A percentile compares a stretch with the other conserved stretches of the same genome.
Conservation (phyloP, 768 basidiomycete genomes). For the Russula vinacea region DNA sequence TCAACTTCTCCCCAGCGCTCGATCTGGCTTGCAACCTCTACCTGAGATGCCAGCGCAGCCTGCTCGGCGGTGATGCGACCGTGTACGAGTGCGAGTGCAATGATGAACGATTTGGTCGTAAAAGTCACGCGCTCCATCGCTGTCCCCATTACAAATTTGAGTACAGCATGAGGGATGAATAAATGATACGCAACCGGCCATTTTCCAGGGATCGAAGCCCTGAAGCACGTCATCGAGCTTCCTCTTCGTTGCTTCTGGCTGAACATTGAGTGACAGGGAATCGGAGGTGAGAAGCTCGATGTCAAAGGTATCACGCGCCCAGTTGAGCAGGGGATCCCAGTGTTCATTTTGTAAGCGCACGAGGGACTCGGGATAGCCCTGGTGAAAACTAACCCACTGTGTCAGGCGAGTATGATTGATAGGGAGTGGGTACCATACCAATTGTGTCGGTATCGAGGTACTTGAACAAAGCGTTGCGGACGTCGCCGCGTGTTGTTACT, state of each 20-base stretch:
- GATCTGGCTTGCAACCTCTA: conserved; percentile 95
- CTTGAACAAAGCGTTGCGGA: conserved; percentile 64
- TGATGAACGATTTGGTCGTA: conserved; percentile 85
- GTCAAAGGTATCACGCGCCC: conserved; percentile 65
- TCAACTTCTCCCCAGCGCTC: conserved; percentile 99
- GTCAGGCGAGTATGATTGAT: background rate
- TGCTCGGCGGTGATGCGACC: conserved; percentile 75
- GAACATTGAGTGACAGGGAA: conserved; percentile 66
- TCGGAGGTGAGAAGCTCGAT: conserved; percentile 66
- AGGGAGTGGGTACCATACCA: conserved; percentile 49
- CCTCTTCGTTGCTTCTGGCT: conserved; percentile 64
- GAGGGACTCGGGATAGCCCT: conserved; percentile 70
- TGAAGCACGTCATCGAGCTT: conserved; percentile 57
- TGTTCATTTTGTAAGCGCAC: conserved; percentile 74
- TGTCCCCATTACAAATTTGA: conserved; percentile 34
- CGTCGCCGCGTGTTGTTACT: conserved; percentile 52
- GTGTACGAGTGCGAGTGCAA: conserved; percentile 79
- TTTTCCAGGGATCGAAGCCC: conserved; percentile 74
- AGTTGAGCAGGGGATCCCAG: conserved; percentile 86
- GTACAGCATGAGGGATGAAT: background rate
- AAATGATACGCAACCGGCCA: conserved; percentile 62
- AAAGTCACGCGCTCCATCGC: conserved; percentile 91
- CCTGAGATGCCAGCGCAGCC: conserved; percentile 80
- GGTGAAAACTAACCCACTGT: conserved; percentile 62
- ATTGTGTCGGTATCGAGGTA: conserved; percentile 96